phyloP scores from a whole-genome alignment of 495 filamentous ascomycete species.

The Apodospora peruviana region DNA sequence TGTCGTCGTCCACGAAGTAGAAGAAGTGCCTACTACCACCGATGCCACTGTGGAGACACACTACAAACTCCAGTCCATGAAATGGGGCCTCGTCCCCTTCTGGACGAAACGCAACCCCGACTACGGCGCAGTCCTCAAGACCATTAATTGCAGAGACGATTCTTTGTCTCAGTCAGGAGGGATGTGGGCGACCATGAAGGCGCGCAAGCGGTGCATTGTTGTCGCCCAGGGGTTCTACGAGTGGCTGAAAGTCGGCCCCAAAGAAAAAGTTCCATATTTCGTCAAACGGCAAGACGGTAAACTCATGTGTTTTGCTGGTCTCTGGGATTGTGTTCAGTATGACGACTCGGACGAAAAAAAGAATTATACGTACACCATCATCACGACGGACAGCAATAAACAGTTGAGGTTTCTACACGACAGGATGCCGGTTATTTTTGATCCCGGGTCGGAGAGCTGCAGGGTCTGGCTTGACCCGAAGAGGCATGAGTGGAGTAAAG shows the following conservation, averaged over 20 bases:
- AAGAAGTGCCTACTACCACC: background rate
- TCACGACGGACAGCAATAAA: constrained; percentile 78
- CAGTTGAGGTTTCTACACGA: constrained; percentile 83
- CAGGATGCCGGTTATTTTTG: constrained; percentile 91
- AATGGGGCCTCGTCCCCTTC: constrained; percentile 61
- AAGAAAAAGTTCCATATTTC: constrained; percentile 78
- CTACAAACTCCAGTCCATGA: constrained; percentile 87
- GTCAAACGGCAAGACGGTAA: constrained; percentile 73
- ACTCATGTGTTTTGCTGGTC: constrained; percentile 82
- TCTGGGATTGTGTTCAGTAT: constrained; percentile 85
- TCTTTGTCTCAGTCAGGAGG: constrained; percentile 68
- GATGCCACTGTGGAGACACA: constrained; percentile 16
- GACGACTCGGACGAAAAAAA: constrained; percentile 39
- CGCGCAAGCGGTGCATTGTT: constrained; percentile 79
- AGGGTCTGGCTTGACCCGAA: constrained; percentile 74
- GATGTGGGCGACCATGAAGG: constrained; percentile 91
- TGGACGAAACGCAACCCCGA: constrained; percentile 44
- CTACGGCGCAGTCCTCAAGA: constrained; percentile 71
- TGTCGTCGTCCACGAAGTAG: background rate
- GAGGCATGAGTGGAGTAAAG: constrained; percentile 64
- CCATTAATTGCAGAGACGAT: constrained; percentile 94
- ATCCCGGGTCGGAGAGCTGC: constrained; percentile 66
- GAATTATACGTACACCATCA: constrained; percentile 73
- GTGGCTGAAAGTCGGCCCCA: constrained; percentile 73
- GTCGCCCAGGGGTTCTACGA: constrained; percentile 92